Evolutionary conservation across 2,329 filamentous ascomycete genomes (phyloP).

Genomic region (Ascochyta rabiei): DNA sequence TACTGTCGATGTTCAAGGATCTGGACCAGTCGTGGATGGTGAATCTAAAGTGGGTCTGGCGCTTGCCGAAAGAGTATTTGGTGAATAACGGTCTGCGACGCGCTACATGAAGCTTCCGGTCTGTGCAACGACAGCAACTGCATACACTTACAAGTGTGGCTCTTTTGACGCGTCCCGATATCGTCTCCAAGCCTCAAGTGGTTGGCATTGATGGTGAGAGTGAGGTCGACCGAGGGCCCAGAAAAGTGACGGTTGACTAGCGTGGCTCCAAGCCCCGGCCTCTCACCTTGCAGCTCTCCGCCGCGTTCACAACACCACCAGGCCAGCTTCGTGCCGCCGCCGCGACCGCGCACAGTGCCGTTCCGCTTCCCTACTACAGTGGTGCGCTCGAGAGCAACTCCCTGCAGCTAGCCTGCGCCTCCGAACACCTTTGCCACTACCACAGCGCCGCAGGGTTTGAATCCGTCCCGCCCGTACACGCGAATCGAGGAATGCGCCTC

Average conservation of each 20-base stretch:
- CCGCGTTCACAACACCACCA: not conserved
- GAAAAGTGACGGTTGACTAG: conserved; percentile 7
- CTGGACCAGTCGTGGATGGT: not conserved
- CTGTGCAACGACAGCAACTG: not conserved
- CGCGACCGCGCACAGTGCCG: not conserved
- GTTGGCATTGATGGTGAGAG: not conserved
- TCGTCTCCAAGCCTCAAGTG: not conserved
- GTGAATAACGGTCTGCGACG: not conserved
- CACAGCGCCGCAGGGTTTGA: not conserved
- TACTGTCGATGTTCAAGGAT: not conserved
- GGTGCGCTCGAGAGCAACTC: not conserved
- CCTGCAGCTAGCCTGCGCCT: not conserved
- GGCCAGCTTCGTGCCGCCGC: not conserved
- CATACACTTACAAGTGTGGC: not conserved
- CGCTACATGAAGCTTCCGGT: not conserved
- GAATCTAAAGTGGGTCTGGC: conserved; percentile 1
- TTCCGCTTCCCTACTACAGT: not conserved
- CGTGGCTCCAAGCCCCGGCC: conserved; percentile 5
- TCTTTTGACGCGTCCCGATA: not conserved
- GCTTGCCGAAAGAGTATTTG: not conserved
- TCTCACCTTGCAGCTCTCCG: conserved; percentile 2
- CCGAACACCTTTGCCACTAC: not conserved
- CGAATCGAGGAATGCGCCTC: not conserved
- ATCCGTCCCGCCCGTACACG: not conserved
- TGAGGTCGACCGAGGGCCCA: not conserved